phyloP scores from a whole-genome alignment of 2,329 filamentous ascomycete genomes.

The Pseudogymnoascus sp. region DNA sequence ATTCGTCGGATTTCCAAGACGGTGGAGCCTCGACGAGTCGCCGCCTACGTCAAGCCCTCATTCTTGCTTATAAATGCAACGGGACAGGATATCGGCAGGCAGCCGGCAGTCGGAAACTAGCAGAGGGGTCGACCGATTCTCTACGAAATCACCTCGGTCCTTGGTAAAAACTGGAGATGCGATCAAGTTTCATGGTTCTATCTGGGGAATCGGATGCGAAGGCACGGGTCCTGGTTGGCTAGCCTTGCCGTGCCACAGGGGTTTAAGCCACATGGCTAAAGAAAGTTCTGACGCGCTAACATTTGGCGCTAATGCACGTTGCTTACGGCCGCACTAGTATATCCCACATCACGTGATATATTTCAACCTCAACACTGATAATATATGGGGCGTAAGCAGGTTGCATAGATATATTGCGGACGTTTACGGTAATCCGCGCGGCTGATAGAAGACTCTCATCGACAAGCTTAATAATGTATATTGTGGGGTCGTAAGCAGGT shows the following conservation, averaged over 20 bases:
- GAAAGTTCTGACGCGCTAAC: background rate
- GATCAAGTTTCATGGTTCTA: background rate
- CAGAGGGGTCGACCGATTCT: background rate
- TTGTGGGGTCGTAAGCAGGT: background rate
- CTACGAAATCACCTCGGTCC: background rate
- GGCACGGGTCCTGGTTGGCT: background rate
- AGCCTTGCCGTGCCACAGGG: background rate
- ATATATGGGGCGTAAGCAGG: background rate
- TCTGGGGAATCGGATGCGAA: background rate
- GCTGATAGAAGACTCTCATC: background rate
- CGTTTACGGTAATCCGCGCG: background rate
- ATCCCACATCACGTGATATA: background rate
- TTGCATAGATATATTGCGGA: background rate
- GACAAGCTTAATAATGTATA: background rate
- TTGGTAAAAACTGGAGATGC: background rate
- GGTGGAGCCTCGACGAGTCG: background rate
- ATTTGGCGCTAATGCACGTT: background rate
- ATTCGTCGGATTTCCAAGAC: background rate
- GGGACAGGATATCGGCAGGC: background rate
- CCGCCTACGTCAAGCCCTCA: background rate
- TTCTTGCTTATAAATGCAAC: background rate
- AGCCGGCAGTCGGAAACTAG: background rate
- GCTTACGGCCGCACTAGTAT: background rate
- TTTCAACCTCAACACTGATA: background rate
- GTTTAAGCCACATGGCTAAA: background rate